Evolutionary conservation across 331 rosid species (phyloP), one percentile per base, ranked within the genome.

Genomic region (Malus hybrid): DNA sequence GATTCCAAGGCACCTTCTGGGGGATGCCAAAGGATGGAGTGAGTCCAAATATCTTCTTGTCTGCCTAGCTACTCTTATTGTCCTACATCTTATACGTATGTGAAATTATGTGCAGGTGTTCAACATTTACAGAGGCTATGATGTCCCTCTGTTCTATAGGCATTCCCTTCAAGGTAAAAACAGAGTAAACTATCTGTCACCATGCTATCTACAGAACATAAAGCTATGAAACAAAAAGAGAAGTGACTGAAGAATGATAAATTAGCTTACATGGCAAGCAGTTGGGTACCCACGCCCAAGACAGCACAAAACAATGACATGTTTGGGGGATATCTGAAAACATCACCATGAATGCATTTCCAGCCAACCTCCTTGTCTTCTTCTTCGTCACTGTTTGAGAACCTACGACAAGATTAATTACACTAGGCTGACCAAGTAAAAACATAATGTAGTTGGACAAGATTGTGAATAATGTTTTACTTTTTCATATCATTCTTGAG

Each of bases 311-410:
- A 83, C 70, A 91, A 82, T 75, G 97, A 73, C n/a, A 87, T 76
- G 79, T 88, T 78, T 22, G 91, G 71, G 75, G 97, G 97, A 83
- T 74, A 80, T 80, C 87, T 87, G 78, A 93, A 90, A 39, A 87
- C 98, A 80, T 91, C 95, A 10, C 92, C 88, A 10, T 91, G 95
- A 73, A 89, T 79, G 77, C 83, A 84, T 77, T 87, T 93, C 97
- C 97, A 93, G n/a, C 91, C 97, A 55, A 85, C 88, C 86, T 89
- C 97, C 79, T 83, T 84, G 74, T 93, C 96, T 74, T 93, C 97
- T 75, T 93, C 97, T 66, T 83, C 87, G 68, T 82, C 86, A 12
- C 78, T 80, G 70, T 70, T 75, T 52, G 96, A 82, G 75, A 78
- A 83, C 87, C 98, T 91, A 85, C n/a, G 65, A 46, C 20, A 57